phyloP scores from a whole-genome alignment of 345 rosid genomes.

The Hypericum androsaemum region DNA sequence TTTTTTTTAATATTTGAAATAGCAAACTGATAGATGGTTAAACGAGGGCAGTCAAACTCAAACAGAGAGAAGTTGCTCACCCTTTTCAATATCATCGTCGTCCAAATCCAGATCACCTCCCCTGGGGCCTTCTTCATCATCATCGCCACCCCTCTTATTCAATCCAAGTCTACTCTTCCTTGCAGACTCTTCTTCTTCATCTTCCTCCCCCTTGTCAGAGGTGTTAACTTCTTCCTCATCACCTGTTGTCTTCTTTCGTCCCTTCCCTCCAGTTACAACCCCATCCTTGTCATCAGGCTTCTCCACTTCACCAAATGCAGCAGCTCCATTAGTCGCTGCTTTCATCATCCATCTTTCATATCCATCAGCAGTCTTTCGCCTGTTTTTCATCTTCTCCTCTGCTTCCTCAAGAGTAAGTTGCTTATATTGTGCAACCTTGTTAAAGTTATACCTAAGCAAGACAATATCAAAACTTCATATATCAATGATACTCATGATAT shows the following conservation, averaged over 20 bases:
- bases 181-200: slow-evolving; percentile 80
- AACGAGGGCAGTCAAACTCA: neutral
- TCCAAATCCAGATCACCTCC: slow-evolving; percentile 92
- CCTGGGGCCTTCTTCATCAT: slow-evolving; percentile 88
- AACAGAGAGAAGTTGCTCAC: slow-evolving; percentile 26
- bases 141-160: slow-evolving; percentile 54
- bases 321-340: slow-evolving; percentile 83
- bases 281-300: slow-evolving; percentile 63
- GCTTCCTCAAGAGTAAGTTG: slow-evolving; percentile 97
- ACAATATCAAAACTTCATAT: slow-evolving; percentile 5
- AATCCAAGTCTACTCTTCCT: slow-evolving; percentile 87
- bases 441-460: slow-evolving; percentile 59
- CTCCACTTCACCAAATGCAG: slow-evolving; percentile 88
- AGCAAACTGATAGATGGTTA: too few relatives aligned
- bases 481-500: too few relatives aligned
- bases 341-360: slow-evolving; percentile 99
- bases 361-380: slow-evolving; percentile 96
- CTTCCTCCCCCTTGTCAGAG: slow-evolving; percentile 88
- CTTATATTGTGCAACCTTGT: slow-evolving; percentile 94
- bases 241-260: slow-evolving; percentile 61
- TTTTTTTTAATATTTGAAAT: too few relatives aligned
- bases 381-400: slow-evolving; percentile 91
- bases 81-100: slow-evolving; percentile 92
- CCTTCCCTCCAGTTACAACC: slow-evolving; percentile 46
- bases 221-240: slow-evolving; percentile 82